Conservation (phyloP, 495 filamentous ascomycete species). For the Penicillium samsonianum region DNA sequence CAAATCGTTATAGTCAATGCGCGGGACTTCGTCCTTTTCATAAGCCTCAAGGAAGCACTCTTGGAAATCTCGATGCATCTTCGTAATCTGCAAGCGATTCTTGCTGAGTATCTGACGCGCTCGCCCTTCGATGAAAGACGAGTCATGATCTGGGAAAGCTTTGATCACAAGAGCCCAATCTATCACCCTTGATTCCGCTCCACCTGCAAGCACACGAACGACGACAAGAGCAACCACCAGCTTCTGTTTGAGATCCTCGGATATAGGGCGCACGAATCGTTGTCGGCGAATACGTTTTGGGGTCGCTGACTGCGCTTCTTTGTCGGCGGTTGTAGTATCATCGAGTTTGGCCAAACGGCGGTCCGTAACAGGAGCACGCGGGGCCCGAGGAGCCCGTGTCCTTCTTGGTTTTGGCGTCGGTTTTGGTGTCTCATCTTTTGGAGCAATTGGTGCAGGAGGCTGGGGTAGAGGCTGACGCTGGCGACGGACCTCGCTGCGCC, state of each 20-base stretch:
- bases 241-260: slow-evolving; percentile 32
- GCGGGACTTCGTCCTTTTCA: slow-evolving; percentile 62
- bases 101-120: slow-evolving; percentile 61
- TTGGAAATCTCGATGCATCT: slow-evolving; percentile 76
- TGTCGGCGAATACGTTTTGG: slow-evolving; percentile 30
- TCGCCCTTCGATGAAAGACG: slow-evolving; percentile 56
- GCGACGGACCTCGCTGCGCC: slow-evolving; percentile 4
- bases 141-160: slow-evolving; percentile 63
- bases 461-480: neutral
- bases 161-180: slow-evolving; percentile 74
- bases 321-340: slow-evolving; percentile 20
- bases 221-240: slow-evolving; percentile 72
- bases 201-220: slow-evolving; percentile 72
- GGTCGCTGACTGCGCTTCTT: slow-evolving; percentile 6
- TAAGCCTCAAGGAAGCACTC: slow-evolving; percentile 76
- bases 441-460: neutral
- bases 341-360: slow-evolving; percentile 36
- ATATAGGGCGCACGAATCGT: slow-evolving; percentile 21
- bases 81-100: slow-evolving; percentile 61
- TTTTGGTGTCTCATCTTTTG: neutral
- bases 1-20: slow-evolving; percentile 70
- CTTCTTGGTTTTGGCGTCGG: slow-evolving; percentile 1
- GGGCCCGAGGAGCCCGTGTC: neutral
- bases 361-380: slow-evolving; percentile 2
- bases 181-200: slow-evolving; percentile 59